These are phyloP conservation scores for Leccinum sublutescens DNA, from an alignment of 768 basidiomycete species.

Conservation along the genomic window DNA sequence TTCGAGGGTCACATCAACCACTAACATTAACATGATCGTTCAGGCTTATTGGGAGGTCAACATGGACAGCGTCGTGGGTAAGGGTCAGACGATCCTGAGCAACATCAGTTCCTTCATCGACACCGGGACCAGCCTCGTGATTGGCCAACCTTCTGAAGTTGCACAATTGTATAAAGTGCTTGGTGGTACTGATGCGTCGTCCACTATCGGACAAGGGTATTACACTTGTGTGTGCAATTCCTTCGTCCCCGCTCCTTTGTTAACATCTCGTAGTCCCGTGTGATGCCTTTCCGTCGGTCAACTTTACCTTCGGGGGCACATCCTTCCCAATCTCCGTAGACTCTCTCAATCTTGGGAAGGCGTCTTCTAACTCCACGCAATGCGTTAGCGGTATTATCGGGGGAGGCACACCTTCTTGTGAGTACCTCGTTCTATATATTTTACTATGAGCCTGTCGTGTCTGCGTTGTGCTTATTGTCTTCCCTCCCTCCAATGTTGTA, in stretches of 20 bases:
- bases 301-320: background rate
- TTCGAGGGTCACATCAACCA: background rate
- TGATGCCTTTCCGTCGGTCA: background rate
- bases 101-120: constrained; percentile 16
- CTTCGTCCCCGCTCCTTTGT: background rate
- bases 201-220: constrained; percentile 22
- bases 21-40: background rate
- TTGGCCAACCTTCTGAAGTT: constrained; percentile 14
- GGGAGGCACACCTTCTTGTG: background rate
- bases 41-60: constrained; percentile 23
- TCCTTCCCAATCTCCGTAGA: background rate
- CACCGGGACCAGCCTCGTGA: constrained; percentile 21
- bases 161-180: constrained; percentile 20
- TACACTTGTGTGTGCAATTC: constrained; percentile 29
- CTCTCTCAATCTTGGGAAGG: background rate
- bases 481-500: background rate
- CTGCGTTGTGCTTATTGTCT: constrained; percentile 8
- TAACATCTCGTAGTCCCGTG: background rate
- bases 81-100: constrained; percentile 2
- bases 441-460: background rate
- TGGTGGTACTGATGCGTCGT: constrained; percentile 24
- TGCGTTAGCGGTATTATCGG: background rate
- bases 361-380: background rate
- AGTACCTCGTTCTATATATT: background rate
- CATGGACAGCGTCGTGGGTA: constrained; percentile 6